phyloP scores from a whole-genome alignment of 176 grass and related monocot species.

The Saccharum officinarum region DNA sequence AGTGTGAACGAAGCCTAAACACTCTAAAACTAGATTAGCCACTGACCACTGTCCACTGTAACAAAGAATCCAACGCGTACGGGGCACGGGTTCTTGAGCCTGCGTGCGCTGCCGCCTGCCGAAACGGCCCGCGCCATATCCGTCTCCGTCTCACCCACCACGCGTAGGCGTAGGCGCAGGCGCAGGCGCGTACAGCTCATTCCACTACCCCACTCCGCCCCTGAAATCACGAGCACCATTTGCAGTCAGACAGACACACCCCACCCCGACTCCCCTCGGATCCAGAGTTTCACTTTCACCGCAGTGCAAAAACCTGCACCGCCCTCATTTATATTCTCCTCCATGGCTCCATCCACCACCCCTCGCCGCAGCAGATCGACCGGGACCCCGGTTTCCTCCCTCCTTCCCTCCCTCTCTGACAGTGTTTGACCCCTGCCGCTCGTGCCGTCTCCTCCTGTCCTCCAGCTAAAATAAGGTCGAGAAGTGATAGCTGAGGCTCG shows the following conservation, averaged over 20 bases:
- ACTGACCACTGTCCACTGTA: background rate
- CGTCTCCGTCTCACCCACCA: background rate
- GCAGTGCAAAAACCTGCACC: background rate
- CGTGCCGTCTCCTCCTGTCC: background rate
- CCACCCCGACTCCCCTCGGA: background rate
- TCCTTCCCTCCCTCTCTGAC: background rate
- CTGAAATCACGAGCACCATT: background rate
- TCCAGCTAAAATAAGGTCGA: background rate
- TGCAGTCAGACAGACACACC: background rate
- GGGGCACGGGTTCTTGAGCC: background rate
- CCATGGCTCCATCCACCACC: too few species aligned
- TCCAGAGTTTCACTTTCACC: background rate
- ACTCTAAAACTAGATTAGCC: background rate
- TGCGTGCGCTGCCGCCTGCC: too few species aligned
- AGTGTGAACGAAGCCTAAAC: background rate
- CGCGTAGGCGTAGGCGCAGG: background rate
- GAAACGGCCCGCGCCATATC: too few species aligned
- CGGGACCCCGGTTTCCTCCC: too few species aligned
- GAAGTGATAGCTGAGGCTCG: background rate
- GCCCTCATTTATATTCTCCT: slow-evolving; percentile 29
- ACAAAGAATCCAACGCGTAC: background rate
- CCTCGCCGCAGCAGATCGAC: background rate
- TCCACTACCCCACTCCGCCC: background rate
- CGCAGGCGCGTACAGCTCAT: slow-evolving; percentile 23
- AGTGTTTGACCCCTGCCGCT: slow-evolving; percentile 40